phyloP scores from a whole-genome alignment of 2,329 filamentous ascomycete genomes.

The Aspergillus eucalypticola region DNA sequence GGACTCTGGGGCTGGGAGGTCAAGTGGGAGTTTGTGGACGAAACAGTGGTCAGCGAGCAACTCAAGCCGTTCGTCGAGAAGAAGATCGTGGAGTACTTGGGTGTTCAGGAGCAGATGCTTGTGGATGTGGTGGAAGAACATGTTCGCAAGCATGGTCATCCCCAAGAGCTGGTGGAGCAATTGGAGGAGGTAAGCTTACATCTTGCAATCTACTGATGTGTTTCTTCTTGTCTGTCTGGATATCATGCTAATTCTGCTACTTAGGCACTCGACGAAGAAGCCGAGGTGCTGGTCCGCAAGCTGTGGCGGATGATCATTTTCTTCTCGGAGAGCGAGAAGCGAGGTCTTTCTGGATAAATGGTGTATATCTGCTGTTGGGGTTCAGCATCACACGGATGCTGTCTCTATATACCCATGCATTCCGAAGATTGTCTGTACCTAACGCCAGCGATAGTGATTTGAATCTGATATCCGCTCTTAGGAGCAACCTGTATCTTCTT shows the following conservation, averaged over 20 bases:
- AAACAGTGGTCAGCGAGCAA: constrained; percentile 77
- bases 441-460: background rate
- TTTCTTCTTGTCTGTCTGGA: background rate
- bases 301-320: constrained; percentile 98
- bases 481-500: background rate
- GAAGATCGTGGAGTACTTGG: constrained; percentile 95
- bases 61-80: constrained; percentile 94
- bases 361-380: background rate
- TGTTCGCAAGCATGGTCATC: constrained; percentile 70
- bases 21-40: constrained; percentile 88
- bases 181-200: constrained; percentile 73
- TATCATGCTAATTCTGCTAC: constrained; percentile 34
- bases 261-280: constrained; percentile 88
- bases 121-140: constrained; percentile 92
- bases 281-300: constrained; percentile 91
- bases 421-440: background rate
- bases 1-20: constrained; percentile 91
- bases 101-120: constrained; percentile 92
- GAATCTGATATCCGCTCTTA: constrained; percentile 11
- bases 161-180: constrained; percentile 80
- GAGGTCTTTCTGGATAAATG: constrained; percentile 69
- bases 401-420: background rate
- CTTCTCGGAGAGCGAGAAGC: constrained; percentile 91
- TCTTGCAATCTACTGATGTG: constrained; percentile 1
- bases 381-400: background rate